Conservation (phyloP, 208 protist genomes). For the Phytomonas sp. region DNA sequence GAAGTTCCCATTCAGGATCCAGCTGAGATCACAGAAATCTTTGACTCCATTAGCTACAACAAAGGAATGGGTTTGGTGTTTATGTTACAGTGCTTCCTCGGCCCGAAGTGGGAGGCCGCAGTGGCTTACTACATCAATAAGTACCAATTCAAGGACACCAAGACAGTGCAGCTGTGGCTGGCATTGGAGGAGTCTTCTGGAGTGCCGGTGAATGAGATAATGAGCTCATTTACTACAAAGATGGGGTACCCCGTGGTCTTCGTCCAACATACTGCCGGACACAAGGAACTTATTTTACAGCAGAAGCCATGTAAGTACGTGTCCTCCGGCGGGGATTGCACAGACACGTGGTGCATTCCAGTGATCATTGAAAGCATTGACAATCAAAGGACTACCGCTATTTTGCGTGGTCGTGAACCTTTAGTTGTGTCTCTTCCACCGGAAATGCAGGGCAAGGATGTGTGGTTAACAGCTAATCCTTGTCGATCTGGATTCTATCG, state of each 20-base stretch:
- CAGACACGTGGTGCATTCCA: conserved; percentile 57
- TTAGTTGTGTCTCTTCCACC: conserved; percentile 38
- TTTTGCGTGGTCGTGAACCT: conserved; percentile 37
- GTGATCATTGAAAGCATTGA: conserved; percentile 44
- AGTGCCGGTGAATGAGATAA: conserved; percentile 72
- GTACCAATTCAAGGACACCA: conserved; percentile 87
- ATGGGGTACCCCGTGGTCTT: conserved; percentile 91
- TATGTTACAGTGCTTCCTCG: conserved; percentile 91
- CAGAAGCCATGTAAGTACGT: conserved; percentile 66
- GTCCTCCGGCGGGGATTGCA: conserved; percentile 18
- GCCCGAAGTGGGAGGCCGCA: conserved; percentile 82
- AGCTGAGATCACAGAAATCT: conserved; percentile 94
- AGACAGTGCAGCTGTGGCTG: conserved; percentile 93
- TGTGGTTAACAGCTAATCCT: conserved; percentile 69
- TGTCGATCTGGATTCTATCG: conserved; percentile 74
- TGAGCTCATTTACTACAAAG: conserved; percentile 90
- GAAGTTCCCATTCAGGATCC: conserved; percentile 91
- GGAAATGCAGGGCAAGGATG: conserved; percentile 16
- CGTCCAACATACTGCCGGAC: conserved; percentile 22
- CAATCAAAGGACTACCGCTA: conserved; percentile 18
- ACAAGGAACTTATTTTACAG: conserved; percentile 30
- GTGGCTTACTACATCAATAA: conserved; percentile 90
- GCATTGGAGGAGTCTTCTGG: conserved; percentile 80
- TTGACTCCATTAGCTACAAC: conserved; percentile 95
- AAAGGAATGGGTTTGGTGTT: conserved; percentile 92